Conservation (phyloP, 1,139 yeast species). For the Protomyces inundatus region DNA sequence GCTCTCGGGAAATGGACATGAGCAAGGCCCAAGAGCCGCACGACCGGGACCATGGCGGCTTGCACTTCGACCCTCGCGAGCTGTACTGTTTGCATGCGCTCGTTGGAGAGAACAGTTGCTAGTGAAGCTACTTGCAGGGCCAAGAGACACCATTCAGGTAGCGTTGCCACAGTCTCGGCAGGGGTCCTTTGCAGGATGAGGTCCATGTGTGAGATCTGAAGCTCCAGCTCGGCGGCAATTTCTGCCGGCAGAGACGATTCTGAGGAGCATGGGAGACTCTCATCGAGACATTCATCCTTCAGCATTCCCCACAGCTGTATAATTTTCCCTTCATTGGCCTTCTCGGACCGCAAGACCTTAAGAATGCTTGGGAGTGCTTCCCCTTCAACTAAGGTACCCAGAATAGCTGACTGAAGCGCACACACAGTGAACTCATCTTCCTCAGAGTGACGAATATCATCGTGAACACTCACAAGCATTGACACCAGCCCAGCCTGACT, state of each 20-base stretch:
- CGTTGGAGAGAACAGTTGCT: neutral
- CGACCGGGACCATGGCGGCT: neutral
- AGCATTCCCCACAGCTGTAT: neutral
- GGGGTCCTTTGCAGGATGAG: too few species aligned
- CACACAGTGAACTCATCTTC: neutral
- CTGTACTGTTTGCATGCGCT: neutral
- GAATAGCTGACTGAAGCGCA: neutral
- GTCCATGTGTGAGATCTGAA: too few species aligned
- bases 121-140: neutral
- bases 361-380: neutral
- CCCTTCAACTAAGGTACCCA: neutral
- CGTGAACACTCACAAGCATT: neutral
- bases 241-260: neutral
- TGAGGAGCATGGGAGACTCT: neutral
- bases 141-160: neutral
- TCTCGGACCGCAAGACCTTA: neutral
- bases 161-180: too few species aligned
- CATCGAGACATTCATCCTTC: neutral
- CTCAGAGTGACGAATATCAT: neutral
- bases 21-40: slow-evolving; percentile 9
- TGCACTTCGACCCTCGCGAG: neutral
- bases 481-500: neutral
- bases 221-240: neutral
- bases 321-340: neutral
- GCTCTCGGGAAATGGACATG: slow-evolving; percentile 6